Percentiles rank a stretch among this genome's conserved stretches.
Conservation (phyloP, 108 stramenopile species). For the Asterionellopsis glacialis region DNA sequence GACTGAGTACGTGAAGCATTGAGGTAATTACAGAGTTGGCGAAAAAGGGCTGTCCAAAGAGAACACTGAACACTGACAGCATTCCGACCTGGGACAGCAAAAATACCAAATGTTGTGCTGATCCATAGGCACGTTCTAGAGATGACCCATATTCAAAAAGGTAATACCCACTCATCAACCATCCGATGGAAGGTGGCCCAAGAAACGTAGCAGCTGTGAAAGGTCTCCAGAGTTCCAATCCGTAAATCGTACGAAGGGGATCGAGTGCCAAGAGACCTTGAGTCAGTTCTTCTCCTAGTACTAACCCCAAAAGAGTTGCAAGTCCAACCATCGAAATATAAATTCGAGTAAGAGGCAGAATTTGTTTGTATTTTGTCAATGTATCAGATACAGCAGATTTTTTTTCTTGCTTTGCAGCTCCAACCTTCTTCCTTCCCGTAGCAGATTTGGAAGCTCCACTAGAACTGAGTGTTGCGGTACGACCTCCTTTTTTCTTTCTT, state of each 20-base stretch:
- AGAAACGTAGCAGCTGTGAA: conserved; percentile 82
- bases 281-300: conserved; percentile 79
- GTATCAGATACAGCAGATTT: conserved; percentile 45
- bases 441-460: conserved; percentile 26
- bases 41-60: conserved; percentile 82
- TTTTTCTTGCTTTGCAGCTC: conserved; percentile 34
- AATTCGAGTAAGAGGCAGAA: conserved; percentile 75
- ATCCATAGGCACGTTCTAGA: conserved; percentile 80
- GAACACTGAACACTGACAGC: conserved; percentile 44
- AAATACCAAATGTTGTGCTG: conserved; percentile 74
- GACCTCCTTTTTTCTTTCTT: conserved; percentile 8
- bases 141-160: conserved; percentile 78
- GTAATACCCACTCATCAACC: conserved; percentile 85
- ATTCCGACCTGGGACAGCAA: conserved; percentile 56
- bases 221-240: conserved; percentile 80
- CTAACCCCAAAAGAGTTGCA: conserved; percentile 60
- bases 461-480: conserved; percentile 12
- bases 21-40: conserved; percentile 71
- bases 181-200: conserved; percentile 80
- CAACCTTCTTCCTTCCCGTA: conserved; percentile 50
- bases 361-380: conserved; percentile 62
- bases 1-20: conserved; percentile 86
- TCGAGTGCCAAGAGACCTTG: conserved; percentile 78
- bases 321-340: conserved; percentile 73
- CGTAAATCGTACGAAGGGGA: conserved; percentile 71